Evolutionary conservation across 2,329 filamentous ascomycete genomes (phyloP).

Genomic region (Aureobasidium sp.): DNA sequence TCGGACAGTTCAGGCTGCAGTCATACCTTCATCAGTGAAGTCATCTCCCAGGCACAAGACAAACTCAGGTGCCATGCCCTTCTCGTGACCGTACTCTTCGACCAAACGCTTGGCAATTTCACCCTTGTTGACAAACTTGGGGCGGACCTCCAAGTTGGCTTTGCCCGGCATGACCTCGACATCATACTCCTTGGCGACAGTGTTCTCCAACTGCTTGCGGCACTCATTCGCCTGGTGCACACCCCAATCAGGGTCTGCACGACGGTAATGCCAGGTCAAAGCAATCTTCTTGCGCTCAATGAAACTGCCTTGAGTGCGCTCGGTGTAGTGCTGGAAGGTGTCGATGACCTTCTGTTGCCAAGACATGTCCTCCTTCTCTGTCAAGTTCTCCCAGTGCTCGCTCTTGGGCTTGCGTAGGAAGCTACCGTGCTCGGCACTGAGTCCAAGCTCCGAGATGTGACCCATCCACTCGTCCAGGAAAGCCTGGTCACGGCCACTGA

Average conservation of each 20-base stretch:
- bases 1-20: neutral
- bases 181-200: conserved; percentile 70
- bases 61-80: conserved; percentile 62
- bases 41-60: conserved; percentile 89
- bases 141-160: conserved; percentile 93
- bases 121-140: conserved; percentile 95
- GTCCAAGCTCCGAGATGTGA: conserved; percentile 80
- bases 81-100: conserved; percentile 53
- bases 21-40: conserved; percentile 87
- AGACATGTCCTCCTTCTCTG: conserved; percentile 77
- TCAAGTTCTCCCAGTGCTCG: conserved; percentile 78
- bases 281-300: conserved; percentile 92
- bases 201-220: conserved; percentile 69
- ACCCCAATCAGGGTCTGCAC: conserved; percentile 79
- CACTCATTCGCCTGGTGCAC: conserved; percentile 71
- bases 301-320: conserved; percentile 81
- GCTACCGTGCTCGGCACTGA: conserved; percentile 93
- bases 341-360: conserved; percentile 84
- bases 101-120: conserved; percentile 84
- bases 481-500: conserved; percentile 85
- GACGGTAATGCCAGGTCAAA: conserved; percentile 93
- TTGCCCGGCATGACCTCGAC: conserved; percentile 97
- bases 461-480: conserved; percentile 88
- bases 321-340: conserved; percentile 80
- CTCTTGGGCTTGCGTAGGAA: conserved; percentile 77